Evolutionary conservation across 345 rosid species (phyloP).

Genomic region (Eucalyptus regnans): DNA sequence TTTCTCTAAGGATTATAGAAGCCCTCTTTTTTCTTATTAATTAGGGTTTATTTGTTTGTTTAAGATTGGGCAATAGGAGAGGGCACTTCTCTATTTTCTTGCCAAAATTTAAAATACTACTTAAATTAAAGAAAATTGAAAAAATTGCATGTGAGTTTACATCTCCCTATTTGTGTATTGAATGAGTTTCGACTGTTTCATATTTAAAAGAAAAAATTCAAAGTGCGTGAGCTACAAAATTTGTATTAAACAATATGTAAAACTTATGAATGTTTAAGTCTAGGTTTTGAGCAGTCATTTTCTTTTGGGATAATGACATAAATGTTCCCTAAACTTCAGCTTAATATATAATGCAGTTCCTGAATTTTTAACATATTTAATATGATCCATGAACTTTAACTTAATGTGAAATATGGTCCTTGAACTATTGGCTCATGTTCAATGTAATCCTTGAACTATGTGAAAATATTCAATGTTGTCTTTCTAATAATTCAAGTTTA

Average conservation of each 20-base stretch:
- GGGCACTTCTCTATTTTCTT: background rate
- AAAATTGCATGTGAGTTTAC: background rate
- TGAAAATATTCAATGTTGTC: background rate
- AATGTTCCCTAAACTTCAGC: rapidly evolving
- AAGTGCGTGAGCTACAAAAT: background rate
- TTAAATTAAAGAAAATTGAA: background rate
- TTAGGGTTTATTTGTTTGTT: background rate
- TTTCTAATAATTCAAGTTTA: background rate
- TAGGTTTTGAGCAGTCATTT: background rate
- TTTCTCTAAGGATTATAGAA: background rate
- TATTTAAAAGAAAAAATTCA: background rate
- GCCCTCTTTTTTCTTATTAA: background rate
- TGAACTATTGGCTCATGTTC: background rate
- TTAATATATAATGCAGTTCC: too few species aligned
- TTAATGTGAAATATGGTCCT: too few species aligned
- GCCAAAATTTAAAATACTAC: background rate
- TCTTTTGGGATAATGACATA: background rate
- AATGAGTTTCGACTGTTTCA: background rate
- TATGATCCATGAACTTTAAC: too few species aligned
- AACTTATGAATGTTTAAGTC: background rate
- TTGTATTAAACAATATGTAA: background rate
- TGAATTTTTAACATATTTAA: too few species aligned
- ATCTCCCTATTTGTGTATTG: background rate
- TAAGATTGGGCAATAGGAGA: background rate
- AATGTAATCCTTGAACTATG: too few species aligned